These are phyloP conservation scores for Prunus mongolica DNA, from an alignment of 306 rosid genomes.

Conservation along the genomic window DNA sequence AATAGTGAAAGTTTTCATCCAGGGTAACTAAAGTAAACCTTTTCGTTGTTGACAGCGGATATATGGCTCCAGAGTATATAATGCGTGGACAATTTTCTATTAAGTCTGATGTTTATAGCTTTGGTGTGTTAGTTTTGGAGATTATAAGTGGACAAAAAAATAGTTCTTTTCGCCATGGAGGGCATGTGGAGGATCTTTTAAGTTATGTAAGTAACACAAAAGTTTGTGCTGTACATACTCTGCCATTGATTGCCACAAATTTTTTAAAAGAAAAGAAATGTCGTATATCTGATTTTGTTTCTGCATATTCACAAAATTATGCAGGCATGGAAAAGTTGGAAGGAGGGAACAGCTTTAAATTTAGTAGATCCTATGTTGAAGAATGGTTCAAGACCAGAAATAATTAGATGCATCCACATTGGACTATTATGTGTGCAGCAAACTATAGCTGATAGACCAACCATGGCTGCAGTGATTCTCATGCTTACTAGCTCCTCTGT, in stretches of 20 bases:
- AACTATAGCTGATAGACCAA: slow-evolving; percentile 2
- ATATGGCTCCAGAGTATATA: background rate
- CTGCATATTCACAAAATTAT: background rate
- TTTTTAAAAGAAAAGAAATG: background rate
- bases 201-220: background rate
- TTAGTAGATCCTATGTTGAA: background rate
- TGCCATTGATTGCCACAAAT: too few species aligned
- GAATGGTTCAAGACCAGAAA: background rate
- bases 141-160: background rate
- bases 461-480: slow-evolving; percentile 6
- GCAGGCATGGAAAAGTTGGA: slow-evolving; percentile 16
- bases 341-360: background rate
- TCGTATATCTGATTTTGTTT: background rate
- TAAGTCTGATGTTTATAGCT: background rate
- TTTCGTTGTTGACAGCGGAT: background rate
- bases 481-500: background rate
- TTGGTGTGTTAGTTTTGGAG: background rate
- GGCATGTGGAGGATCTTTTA: background rate
- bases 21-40: background rate
- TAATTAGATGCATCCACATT: slow-evolving; percentile 5
- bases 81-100: background rate
- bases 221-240: background rate
- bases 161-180: background rate
- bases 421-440: slow-evolving; percentile 14
- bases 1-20: background rate